Percentiles rank a stretch among this genome's conserved stretches.
These are phyloP conservation scores for Rhizophagus clarus DNA, from an alignment of 192 early-diverging fungal species.

Conservation along the genomic window DNA sequence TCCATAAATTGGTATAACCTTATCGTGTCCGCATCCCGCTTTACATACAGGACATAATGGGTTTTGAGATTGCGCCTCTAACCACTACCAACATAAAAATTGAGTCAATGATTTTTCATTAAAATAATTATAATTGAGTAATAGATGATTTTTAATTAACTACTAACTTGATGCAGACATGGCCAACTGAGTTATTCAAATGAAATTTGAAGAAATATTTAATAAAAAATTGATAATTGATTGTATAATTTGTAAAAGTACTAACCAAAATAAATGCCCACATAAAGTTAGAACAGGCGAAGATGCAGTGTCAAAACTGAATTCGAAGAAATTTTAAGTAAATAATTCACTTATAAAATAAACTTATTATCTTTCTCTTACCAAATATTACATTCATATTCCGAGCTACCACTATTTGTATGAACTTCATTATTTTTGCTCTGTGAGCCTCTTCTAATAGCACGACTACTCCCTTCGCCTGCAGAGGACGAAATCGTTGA, in stretches of 20 bases:
- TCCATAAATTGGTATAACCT: conserved; percentile 83
- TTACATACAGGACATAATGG: conserved; percentile 85
- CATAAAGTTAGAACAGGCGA: conserved; percentile 77
- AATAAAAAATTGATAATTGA: neutral
- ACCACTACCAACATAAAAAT: conserved; percentile 61
- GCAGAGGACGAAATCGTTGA: neutral
- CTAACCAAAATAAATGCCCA: conserved; percentile 78
- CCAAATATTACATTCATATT: conserved; percentile 34
- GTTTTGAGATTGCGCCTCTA: conserved; percentile 66
- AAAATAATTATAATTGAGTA: neutral
- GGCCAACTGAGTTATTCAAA: conserved; percentile 11
- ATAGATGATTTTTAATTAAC: neutral
- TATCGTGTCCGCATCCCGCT: conserved; percentile 80
- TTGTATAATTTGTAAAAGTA: neutral
- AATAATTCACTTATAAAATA: neutral
- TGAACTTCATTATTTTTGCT: neutral
- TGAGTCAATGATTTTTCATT: neutral
- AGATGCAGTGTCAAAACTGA: conserved; percentile 75
- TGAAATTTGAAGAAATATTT: neutral
- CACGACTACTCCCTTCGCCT: conserved; percentile 17
- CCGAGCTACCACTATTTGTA: neutral
- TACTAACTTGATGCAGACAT: conserved; percentile 27
- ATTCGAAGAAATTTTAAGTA: neutral
- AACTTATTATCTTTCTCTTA: neutral
- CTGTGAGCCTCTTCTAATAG: neutral